Conservation (phyloP, 2,329 filamentous ascomycete genomes). For the Ascosphaera pollenicola region DNA sequence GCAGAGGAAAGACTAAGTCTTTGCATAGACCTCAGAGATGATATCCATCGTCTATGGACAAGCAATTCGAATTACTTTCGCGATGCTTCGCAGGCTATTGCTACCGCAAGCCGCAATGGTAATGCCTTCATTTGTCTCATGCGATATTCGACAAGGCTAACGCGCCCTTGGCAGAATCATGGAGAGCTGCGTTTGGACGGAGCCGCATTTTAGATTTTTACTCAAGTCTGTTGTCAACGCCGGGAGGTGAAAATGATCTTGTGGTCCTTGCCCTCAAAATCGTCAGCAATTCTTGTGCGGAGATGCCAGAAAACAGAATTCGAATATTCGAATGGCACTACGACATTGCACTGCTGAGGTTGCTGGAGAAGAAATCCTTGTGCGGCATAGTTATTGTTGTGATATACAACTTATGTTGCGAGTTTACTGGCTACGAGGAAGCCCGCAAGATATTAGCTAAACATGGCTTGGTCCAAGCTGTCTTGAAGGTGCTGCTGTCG, state of each 20-base stretch:
- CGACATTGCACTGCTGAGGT: neutral
- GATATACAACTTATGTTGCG: conserved; percentile 22
- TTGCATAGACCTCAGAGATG: neutral
- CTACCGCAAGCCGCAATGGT: conserved; percentile 3
- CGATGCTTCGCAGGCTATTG: neutral
- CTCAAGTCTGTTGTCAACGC: conserved; percentile 15
- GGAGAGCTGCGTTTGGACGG: conserved; percentile 18
- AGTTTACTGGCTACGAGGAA: conserved; percentile 16
- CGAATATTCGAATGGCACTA: neutral
- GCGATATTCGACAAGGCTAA: no score
- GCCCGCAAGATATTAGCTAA: conserved; percentile 17
- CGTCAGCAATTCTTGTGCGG: conserved; percentile 24
- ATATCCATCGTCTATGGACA: neutral
- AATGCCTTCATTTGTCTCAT: neutral
- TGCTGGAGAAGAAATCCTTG: neutral
- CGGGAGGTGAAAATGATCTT: conserved; percentile 10
- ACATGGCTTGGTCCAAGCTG: conserved; percentile 16
- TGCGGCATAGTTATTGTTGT: neutral
- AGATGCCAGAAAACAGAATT: conserved; percentile 8
- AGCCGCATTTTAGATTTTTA: conserved; percentile 21
- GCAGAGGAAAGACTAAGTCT: neutral
- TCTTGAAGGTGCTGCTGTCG: conserved; percentile 15
- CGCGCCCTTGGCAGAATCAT: conserved; percentile 12
- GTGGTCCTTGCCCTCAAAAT: conserved; percentile 20
- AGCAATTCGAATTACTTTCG: neutral